phyloP scores from a whole-genome alignment of 306 rosid genomes.

The Cucumis hystrix region DNA sequence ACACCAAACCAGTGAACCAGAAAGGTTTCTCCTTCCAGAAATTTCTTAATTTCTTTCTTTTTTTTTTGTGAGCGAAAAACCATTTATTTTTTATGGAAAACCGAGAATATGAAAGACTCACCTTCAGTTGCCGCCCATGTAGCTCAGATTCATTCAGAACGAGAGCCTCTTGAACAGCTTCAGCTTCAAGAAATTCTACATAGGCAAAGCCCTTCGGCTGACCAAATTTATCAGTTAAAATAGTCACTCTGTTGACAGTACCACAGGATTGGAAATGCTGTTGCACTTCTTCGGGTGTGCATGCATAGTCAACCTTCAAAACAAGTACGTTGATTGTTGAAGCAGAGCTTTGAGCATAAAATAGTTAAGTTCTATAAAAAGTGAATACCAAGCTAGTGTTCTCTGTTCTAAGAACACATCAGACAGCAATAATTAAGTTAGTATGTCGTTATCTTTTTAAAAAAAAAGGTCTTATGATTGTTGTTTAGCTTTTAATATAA shows the following conservation, averaged over 20 bases:
- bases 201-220: conserved; percentile 98
- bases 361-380: background rate
- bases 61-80: background rate
- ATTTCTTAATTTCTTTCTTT: background rate
- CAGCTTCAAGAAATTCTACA: conserved; percentile 77
- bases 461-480: background rate
- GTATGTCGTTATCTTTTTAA: background rate
- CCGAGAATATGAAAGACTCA: conserved; percentile 1
- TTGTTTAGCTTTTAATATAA: background rate
- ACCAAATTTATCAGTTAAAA: conserved; percentile 79
- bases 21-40: background rate
- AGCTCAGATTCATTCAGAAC: conserved; percentile 65
- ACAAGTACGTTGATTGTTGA: conserved; percentile 9
- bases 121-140: conserved; percentile 90
- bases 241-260: conserved; percentile 81
- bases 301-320: conserved; percentile 84
- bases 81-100: background rate
- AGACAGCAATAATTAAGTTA: background rate
- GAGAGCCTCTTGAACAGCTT: conserved; percentile 84
- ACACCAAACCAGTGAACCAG: background rate
- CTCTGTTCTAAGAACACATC: background rate
- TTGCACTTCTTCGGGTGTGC: conserved; percentile 99
- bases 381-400: background rate
- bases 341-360: background rate
- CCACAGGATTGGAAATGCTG: conserved; percentile 95